A percentile compares a stretch with the other conserved stretches of the same genome.
Conservation (phyloP, 2,329 filamentous ascomycete species). For the Aureobasidium sp. region DNA sequence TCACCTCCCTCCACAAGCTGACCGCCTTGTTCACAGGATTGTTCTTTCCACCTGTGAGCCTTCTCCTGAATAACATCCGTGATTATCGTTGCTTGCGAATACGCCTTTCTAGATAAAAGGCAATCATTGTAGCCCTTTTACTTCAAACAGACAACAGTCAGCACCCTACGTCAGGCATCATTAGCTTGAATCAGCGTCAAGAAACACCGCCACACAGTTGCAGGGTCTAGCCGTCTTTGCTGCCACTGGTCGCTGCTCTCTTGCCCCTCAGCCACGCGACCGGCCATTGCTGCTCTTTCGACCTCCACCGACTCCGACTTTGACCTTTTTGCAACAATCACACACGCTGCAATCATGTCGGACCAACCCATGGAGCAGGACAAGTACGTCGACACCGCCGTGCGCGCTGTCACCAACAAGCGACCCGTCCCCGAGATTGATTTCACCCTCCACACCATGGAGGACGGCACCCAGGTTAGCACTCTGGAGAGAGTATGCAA, state of each 20-base stretch:
- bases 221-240: conserved; percentile 11
- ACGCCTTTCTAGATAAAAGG: not conserved
- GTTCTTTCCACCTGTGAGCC: not conserved
- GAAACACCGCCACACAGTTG: conserved; percentile 9
- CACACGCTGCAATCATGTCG: conserved; percentile 23
- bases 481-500: conserved; percentile 95
- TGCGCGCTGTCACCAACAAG: conserved; percentile 89
- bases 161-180: conserved; percentile 7
- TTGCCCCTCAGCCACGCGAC: conserved; percentile 12
- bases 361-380: conserved; percentile 25
- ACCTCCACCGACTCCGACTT: not conserved
- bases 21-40: not conserved
- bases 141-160: not conserved
- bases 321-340: not conserved
- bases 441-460: conserved; percentile 97
- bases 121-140: not conserved
- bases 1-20: conserved; percentile 5
- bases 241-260: not conserved
- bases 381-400: conserved; percentile 66
- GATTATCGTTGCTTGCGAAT: not conserved
- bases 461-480: conserved; percentile 91
- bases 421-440: conserved; percentile 95
- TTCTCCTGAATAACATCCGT: not conserved
- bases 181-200: conserved; percentile 10
- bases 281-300: conserved; percentile 4